Conservation (phyloP, 768 basidiomycete species). For the Lactarius quietus region DNA sequence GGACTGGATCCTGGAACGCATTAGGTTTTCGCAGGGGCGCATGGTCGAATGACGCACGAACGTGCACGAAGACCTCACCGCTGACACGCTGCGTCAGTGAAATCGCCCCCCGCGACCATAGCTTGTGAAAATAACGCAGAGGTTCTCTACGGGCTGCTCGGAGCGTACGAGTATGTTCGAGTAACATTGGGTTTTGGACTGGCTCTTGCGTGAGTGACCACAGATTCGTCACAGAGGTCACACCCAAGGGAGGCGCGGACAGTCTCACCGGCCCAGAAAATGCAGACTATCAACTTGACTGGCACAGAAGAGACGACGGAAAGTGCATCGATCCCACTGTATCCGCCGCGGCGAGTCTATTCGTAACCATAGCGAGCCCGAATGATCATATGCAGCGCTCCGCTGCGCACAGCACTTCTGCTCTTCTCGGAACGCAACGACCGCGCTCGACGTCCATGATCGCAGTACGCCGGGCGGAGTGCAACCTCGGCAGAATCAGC, state of each 20-base stretch:
- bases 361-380: slow-evolving; percentile 40
- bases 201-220: slow-evolving; percentile 55
- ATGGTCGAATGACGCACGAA: too few relatives aligned
- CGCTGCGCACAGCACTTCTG: slow-evolving; percentile 74
- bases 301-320: slow-evolving; percentile 16
- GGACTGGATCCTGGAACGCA: slow-evolving; percentile 84
- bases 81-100: too few relatives aligned
- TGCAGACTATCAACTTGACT: too few relatives aligned
- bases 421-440: slow-evolving; percentile 89
- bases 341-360: slow-evolving; percentile 29
- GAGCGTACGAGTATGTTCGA: slow-evolving; percentile 79
- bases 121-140: slow-evolving; percentile 81
- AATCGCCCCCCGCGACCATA: too few relatives aligned
- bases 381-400: slow-evolving; percentile 68
- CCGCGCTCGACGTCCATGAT: slow-evolving; percentile 71
- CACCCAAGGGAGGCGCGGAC: slow-evolving; percentile 48
- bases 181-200: slow-evolving; percentile 73
- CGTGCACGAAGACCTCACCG: too few relatives aligned
- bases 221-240: slow-evolving; percentile 48
- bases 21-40: slow-evolving; percentile 47
- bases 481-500: slow-evolving; percentile 52
- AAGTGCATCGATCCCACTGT: slow-evolving; percentile 10
- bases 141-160: slow-evolving; percentile 62
- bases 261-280: not conserved
- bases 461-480: not conserved